Percentiles rank a stretch among this genome's conserved stretches.
These are phyloP conservation scores for Oxytropis ochrocephala DNA, from an alignment of 306 rosid genomes.

Conservation along the genomic window DNA sequence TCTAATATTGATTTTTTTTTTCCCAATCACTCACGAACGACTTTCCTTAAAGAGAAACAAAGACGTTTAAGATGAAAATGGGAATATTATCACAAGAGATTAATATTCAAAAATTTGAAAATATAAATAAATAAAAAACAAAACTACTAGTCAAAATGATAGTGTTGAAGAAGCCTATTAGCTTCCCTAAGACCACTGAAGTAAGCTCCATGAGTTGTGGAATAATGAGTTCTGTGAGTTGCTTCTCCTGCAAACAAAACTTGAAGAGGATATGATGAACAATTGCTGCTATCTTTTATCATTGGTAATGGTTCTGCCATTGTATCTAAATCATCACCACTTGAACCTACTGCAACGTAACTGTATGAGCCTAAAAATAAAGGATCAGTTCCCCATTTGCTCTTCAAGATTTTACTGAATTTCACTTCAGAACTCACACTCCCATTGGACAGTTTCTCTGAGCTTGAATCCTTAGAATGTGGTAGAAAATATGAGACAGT, in stretches of 20 bases:
- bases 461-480: conserved; percentile 17
- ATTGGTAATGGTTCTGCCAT: conserved; percentile 87
- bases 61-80: conserved; percentile 46
- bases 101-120: conserved; percentile 27
- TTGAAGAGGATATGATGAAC: conserved; percentile 56
- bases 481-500: conserved; percentile 49
- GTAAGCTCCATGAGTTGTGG: conserved; percentile 99
- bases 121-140: neutral
- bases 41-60: conserved; percentile 41
- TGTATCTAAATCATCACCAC: conserved; percentile 78
- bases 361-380: conserved; percentile 84
- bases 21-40: conserved; percentile 23
- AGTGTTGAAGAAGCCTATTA: conserved; percentile 85
- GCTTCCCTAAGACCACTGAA: conserved; percentile 98
- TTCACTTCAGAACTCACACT: conserved; percentile 36
- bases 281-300: conserved; percentile 13
- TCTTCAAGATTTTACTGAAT: conserved; percentile 57
- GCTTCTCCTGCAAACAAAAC: conserved; percentile 98
- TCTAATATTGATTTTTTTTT: conserved; percentile 20
- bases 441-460: conserved; percentile 38
- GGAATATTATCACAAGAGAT: conserved; percentile 49
- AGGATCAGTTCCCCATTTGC: conserved; percentile 78
- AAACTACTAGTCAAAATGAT: conserved; percentile 33
- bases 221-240: conserved; percentile 94
- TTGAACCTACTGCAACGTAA: conserved; percentile 82